phyloP scores from a whole-genome alignment of 495 filamentous ascomycete species.

The Penicillium bovifimosum region DNA sequence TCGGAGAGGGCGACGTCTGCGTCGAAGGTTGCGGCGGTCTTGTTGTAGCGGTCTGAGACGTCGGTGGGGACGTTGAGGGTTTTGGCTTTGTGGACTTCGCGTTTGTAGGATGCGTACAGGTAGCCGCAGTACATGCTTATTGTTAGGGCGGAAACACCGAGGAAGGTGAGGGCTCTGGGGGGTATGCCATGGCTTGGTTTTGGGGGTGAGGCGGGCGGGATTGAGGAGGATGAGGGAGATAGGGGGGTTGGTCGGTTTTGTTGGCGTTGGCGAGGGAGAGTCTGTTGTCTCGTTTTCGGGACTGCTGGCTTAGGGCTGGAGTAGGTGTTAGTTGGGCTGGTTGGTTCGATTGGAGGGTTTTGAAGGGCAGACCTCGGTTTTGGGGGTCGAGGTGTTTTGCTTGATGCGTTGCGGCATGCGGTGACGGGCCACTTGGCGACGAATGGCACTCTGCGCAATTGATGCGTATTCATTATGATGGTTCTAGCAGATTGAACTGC shows the following conservation, averaged over 20 bases:
- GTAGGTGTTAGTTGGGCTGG: background rate
- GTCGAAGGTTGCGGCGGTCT: conserved; percentile 57
- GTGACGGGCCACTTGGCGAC: conserved; percentile 4
- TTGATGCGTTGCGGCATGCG: conserved; percentile 15
- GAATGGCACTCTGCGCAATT: conserved; percentile 7
- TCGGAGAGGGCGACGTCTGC: conserved; percentile 60
- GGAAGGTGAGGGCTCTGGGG: conserved; percentile 31
- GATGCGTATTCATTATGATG: conserved; percentile 13
- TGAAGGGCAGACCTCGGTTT: conserved; percentile 10
- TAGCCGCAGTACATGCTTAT: conserved; percentile 49
- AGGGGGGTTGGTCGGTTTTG: background rate
- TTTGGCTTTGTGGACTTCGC: conserved; percentile 33
- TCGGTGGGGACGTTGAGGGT: conserved; percentile 41
- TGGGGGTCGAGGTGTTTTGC: conserved; percentile 13
- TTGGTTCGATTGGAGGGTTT: background rate
- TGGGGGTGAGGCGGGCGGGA: background rate
- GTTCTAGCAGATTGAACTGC: background rate
- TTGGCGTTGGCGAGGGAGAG: conserved; percentile 7
- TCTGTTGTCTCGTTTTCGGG: conserved; percentile 9
- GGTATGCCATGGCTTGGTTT: conserved; percentile 24
- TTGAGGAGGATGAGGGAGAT: background rate
- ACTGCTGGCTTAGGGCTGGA: background rate
- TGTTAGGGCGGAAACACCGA: conserved; percentile 42
- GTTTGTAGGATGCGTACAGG: conserved; percentile 44
- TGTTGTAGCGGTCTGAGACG: conserved; percentile 53